These are phyloP conservation scores for Cryphonectria carpinicola DNA, from an alignment of 2,329 filamentous ascomycete species.

Conservation along the genomic window DNA sequence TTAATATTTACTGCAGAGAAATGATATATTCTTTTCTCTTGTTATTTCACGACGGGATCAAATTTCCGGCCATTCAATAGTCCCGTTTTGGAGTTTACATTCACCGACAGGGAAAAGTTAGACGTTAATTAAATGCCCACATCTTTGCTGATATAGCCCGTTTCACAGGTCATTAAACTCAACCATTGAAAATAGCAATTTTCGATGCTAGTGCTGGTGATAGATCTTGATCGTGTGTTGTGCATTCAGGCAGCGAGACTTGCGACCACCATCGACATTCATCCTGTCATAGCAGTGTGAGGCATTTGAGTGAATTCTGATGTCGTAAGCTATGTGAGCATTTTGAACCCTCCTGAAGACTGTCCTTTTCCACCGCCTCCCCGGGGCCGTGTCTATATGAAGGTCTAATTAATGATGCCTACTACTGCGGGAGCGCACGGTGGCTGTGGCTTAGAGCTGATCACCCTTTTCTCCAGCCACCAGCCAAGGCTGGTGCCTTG, in stretches of 20 bases:
- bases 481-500: neutral
- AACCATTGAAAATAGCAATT: neutral
- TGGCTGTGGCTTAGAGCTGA: conserved; percentile 17
- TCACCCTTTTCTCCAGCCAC: neutral
- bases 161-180: neutral
- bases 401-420: neutral
- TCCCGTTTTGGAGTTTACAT: neutral
- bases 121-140: neutral
- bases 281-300: neutral
- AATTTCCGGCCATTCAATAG: neutral
- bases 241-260: neutral
- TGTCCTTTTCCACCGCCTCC: neutral
- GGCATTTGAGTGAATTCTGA: neutral
- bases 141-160: neutral
- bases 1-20: neutral
- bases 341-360: too few relatives aligned
- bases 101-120: too few relatives aligned
- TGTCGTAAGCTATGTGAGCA: neutral
- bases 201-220: neutral
- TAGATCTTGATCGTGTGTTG: neutral
- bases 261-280: neutral
- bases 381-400: neutral
- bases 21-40: neutral
- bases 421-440: neutral
- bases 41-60: neutral